Evolutionary conservation across 495 filamentous ascomycete species (phyloP).

Genomic region (Hyaloscypha hepaticicola): DNA sequence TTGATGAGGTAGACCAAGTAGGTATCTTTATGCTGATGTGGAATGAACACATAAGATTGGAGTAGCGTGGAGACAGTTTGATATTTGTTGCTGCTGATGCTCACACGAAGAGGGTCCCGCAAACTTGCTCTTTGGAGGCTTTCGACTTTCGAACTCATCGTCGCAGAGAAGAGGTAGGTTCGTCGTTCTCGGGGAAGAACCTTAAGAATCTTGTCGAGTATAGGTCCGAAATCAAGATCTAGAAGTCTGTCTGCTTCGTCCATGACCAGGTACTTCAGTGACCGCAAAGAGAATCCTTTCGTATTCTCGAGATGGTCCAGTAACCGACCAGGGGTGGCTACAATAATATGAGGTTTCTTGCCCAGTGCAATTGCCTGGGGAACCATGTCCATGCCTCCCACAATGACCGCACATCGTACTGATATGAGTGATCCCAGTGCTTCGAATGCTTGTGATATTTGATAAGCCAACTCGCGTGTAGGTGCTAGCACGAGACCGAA

Average conservation of each 20-base stretch:
- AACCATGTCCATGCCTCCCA: constrained; percentile 95
- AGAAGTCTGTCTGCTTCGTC: constrained; percentile 93
- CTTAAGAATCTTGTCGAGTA: constrained; percentile 89
- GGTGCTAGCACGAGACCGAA: constrained; percentile 84
- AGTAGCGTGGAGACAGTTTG: constrained; percentile 84
- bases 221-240: constrained; percentile 91
- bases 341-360: constrained; percentile 87
- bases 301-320: constrained; percentile 96
- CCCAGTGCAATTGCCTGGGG: constrained; percentile 82
- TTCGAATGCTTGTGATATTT: constrained; percentile 83
- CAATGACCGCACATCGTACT: constrained; percentile 73
- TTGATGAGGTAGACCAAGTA: constrained; percentile 86
- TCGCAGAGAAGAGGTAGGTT: constrained; percentile 93
- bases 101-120: constrained; percentile 72
- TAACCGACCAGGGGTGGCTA: constrained; percentile 86
- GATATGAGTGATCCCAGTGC: constrained; percentile 79
- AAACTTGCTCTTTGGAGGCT: constrained; percentile 85
- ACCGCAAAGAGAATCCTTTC: constrained; percentile 82
- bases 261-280: constrained; percentile 84
- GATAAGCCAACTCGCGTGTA: constrained; percentile 87
- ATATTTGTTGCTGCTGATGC: constrained; percentile 73
- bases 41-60: constrained; percentile 81
- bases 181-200: constrained; percentile 76
- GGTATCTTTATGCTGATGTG: constrained; percentile 85
- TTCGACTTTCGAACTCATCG: constrained; percentile 90